Conservation (phyloP, 2,329 filamentous ascomycete species). For the Blastomyces parvus region DNA sequence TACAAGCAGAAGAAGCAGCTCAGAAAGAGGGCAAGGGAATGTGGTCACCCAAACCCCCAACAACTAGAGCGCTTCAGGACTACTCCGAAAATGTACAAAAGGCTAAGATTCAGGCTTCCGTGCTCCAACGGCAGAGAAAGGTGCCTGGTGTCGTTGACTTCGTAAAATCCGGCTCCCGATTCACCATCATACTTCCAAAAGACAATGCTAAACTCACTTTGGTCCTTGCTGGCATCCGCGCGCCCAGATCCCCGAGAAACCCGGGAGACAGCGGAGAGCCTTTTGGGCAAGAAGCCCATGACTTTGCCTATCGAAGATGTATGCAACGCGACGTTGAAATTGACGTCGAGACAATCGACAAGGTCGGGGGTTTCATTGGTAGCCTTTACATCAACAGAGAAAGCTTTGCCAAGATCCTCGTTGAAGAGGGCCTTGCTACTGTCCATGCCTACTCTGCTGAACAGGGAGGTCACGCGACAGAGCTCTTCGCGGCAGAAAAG, state of each 20-base stretch:
- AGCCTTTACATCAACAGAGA: constrained; percentile 88
- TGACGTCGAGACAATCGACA: constrained; percentile 89
- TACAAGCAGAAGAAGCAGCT: constrained; percentile 46
- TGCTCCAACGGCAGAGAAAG: constrained; percentile 81
- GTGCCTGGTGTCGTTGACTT: constrained; percentile 92
- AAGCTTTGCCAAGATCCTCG: constrained; percentile 84
- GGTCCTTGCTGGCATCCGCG: constrained; percentile 85
- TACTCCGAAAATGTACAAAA: constrained; percentile 90
- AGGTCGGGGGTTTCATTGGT: constrained; percentile 94
- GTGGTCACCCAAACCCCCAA: constrained; percentile 83
- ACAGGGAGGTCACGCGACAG: constrained; percentile 79
- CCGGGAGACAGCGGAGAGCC: constrained; percentile 77
- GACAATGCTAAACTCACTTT: constrained; percentile 93
- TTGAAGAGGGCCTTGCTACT: constrained; percentile 86
- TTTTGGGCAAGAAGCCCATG: constrained; percentile 88
- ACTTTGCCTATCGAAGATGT: constrained; percentile 78
- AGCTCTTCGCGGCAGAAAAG: constrained; percentile 79
- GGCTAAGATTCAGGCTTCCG: constrained; percentile 84
- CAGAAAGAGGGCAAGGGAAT: constrained; percentile 87
- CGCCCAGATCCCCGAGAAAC: constrained; percentile 74
- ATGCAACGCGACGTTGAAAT: constrained; percentile 95
- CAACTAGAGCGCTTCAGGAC: constrained; percentile 72
- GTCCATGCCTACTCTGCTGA: constrained; percentile 95
- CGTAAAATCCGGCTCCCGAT: constrained; percentile 92
- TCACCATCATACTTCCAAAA: constrained; percentile 81